Percentiles rank a stretch among this genome's conserved stretches.
These are phyloP conservation scores for Anisodus tanguticus DNA, from an alignment of 257 asterid genomes.

Conservation along the genomic window DNA sequence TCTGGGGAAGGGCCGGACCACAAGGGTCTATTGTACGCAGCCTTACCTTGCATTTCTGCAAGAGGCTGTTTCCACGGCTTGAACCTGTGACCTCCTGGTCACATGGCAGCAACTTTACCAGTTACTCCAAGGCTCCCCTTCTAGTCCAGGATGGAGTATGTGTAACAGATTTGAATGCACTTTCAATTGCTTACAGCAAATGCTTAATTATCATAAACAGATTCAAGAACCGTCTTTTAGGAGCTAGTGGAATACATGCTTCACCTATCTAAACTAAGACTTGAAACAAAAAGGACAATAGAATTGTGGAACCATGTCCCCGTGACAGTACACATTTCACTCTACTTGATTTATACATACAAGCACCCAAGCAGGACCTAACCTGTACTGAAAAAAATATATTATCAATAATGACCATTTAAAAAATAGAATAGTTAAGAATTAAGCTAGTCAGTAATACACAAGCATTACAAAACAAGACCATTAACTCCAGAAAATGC, in stretches of 20 bases:
- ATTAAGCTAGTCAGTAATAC: background rate
- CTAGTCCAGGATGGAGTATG: background rate
- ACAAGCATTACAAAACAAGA: background rate
- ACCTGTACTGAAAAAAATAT: background rate
- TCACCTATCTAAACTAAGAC: background rate
- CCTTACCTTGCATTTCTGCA: too few species aligned
- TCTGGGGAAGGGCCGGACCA: too few species aligned
- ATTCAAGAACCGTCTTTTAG: background rate
- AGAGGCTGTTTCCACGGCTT: too few species aligned
- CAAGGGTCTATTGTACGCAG: too few species aligned
- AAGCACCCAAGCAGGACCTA: background rate
- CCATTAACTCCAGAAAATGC: background rate
- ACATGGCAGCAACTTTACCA: too few species aligned
- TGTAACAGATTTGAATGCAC: background rate
- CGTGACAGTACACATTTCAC: background rate
- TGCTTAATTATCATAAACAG: background rate
- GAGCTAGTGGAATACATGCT: background rate
- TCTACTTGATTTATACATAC: background rate
- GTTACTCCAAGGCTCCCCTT: too few species aligned
- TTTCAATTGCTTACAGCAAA: background rate
- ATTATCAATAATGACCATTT: background rate
- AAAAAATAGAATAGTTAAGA: background rate
- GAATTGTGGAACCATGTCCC: background rate
- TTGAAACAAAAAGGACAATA: background rate
- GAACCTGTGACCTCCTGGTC: too few species aligned